phyloP scores from a whole-genome alignment of 306 rosid species.

The Vigna unguiculata region DNA sequence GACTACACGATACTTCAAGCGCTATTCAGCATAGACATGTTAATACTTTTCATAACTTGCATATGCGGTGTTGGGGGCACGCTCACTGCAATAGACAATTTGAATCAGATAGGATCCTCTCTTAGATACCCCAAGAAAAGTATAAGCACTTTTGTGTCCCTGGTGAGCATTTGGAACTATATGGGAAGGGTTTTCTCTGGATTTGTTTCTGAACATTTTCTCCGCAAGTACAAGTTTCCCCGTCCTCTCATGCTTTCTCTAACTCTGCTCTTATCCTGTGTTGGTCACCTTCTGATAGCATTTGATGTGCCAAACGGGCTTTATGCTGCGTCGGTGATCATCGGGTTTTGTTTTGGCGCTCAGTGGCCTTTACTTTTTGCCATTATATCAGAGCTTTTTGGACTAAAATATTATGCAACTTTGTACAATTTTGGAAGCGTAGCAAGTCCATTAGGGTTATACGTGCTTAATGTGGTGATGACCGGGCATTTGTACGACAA shows the following conservation, averaged over 20 bases:
- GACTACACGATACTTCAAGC: constrained; percentile 76
- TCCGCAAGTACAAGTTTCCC: constrained; percentile 52
- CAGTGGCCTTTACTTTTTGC: constrained; percentile 86
- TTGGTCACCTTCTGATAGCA: constrained; percentile 63
- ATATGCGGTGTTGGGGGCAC: constrained; percentile 72
- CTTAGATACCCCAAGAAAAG: constrained; percentile 55
- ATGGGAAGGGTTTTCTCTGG: constrained; percentile 65
- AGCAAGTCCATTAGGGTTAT: constrained; percentile 74
- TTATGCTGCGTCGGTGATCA: constrained; percentile 63
- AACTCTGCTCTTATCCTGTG: constrained; percentile 52
- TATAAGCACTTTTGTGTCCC: constrained; percentile 65
- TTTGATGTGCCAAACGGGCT: constrained; percentile 57
- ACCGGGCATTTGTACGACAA: constrained; percentile 59
- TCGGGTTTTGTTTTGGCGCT: constrained; percentile 86
- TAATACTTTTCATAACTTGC: constrained; percentile 52
- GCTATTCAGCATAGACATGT: constrained; percentile 67
- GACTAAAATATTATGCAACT: constrained; percentile 81
- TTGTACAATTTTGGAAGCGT: constrained; percentile 75
- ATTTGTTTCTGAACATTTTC: constrained; percentile 55
- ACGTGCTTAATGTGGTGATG: constrained; percentile 52
- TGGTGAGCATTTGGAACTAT: constrained; percentile 72
- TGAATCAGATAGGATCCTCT: constrained; percentile 68
- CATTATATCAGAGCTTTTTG: constrained; percentile 81
- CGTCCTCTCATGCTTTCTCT: constrained; percentile 61
- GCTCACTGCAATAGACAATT: constrained; percentile 61